Conservation (phyloP, 2,329 filamentous ascomycete genomes). For the Coniochaeta prunicola region DNA sequence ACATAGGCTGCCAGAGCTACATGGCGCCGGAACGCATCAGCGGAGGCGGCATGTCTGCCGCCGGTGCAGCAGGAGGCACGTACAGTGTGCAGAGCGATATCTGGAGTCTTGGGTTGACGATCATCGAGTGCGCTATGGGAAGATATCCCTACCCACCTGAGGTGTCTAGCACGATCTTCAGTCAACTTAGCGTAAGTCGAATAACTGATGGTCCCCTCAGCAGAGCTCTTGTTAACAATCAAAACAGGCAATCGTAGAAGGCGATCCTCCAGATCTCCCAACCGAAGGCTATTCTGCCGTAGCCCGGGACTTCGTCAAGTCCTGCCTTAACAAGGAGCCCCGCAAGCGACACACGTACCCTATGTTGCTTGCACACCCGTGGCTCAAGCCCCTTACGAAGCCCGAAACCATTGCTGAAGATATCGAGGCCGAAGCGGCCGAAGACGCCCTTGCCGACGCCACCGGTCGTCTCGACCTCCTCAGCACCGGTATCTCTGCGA, state of each 20-base stretch:
- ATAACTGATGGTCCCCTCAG: not conserved
- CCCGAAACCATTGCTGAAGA: slow-evolving; percentile 26
- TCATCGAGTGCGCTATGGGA: slow-evolving; percentile 94
- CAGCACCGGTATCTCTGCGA: slow-evolving; percentile 6
- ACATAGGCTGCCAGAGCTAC: slow-evolving; percentile 98
- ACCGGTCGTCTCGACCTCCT: slow-evolving; percentile 36
- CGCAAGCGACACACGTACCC: slow-evolving; percentile 90
- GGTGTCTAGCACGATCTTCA: slow-evolving; percentile 97
- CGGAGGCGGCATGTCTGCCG: slow-evolving; percentile 69
- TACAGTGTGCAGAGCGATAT: slow-evolving; percentile 98
- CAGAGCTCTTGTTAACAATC: slow-evolving; percentile 3
- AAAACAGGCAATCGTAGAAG: slow-evolving; percentile 86
- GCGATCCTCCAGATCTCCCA: slow-evolving; percentile 86
- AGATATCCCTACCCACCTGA: slow-evolving; percentile 95
- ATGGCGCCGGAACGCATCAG: slow-evolving; percentile 97
- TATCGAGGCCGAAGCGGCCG: slow-evolving; percentile 23
- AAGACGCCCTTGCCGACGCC: slow-evolving; percentile 28
- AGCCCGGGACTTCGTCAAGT: slow-evolving; percentile 79
- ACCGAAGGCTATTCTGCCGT: slow-evolving; percentile 68
- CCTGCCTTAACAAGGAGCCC: slow-evolving; percentile 88
- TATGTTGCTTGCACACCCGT: slow-evolving; percentile 81
- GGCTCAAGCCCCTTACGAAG: slow-evolving; percentile 49
- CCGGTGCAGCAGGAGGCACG: slow-evolving; percentile 66
- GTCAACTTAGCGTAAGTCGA: slow-evolving; percentile 80
- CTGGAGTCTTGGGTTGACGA: slow-evolving; percentile 88